These are phyloP conservation scores for Ophiosphaerella narmari DNA, from an alignment of 2,329 filamentous ascomycete genomes.

Conservation along the genomic window DNA sequence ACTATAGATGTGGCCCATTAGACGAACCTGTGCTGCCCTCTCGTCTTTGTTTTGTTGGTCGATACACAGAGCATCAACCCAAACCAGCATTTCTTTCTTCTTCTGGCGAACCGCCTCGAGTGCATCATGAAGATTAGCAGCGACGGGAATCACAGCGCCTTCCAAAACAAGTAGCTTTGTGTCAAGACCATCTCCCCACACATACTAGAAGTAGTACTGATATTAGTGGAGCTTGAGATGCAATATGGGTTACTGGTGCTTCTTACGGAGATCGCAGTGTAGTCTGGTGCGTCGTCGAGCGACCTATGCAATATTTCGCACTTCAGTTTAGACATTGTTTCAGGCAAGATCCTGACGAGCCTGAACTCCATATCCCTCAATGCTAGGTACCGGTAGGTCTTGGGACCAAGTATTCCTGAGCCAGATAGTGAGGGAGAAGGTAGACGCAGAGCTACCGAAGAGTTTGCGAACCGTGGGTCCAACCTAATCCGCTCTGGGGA, in stretches of 20 bases:
- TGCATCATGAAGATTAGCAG: conserved; percentile 21
- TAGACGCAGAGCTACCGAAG: not conserved
- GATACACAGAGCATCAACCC: conserved; percentile 40
- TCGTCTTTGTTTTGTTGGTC: conserved; percentile 28
- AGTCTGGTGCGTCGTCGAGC: conserved; percentile 20
- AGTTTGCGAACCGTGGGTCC: not conserved
- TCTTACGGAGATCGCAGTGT: conserved; percentile 36
- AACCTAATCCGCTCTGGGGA: not conserved
- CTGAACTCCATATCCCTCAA: conserved; percentile 15
- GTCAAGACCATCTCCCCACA: conserved; percentile 40
- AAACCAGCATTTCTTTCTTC: conserved; percentile 15
- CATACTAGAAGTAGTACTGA: conserved; percentile 22
- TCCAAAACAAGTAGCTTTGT: conserved; percentile 13
- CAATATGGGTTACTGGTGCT: not conserved
- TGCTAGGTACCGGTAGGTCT: conserved; percentile 12
- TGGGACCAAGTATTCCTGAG: conserved; percentile 10
- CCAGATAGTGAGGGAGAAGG: not conserved
- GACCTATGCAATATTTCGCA: conserved; percentile 17
- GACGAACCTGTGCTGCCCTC: conserved; percentile 17
- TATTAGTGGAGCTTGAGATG: not conserved
- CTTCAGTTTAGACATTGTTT: conserved; percentile 19
- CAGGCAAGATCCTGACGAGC: conserved; percentile 15
- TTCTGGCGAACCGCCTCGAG: conserved; percentile 16
- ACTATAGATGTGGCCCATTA: conserved; percentile 28
- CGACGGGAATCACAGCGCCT: conserved; percentile 12